phyloP scores from a whole-genome alignment of 441 rosid genomes.

The Corymbia calophylla region DNA sequence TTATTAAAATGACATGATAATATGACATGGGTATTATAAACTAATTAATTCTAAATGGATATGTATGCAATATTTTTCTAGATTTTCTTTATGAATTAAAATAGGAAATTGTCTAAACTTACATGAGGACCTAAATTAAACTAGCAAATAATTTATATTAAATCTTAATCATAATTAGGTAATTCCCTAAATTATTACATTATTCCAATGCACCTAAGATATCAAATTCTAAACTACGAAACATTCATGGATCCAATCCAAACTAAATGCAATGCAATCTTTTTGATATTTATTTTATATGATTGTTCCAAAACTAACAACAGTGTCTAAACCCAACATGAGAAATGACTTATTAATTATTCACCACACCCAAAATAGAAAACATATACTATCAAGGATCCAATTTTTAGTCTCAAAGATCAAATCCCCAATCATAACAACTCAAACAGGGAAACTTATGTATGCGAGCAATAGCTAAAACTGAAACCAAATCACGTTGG shows the following conservation, averaged over 20 bases:
- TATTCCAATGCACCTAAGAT: background rate
- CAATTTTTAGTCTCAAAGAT: background rate
- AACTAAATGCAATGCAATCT: background rate
- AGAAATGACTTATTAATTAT: background rate
- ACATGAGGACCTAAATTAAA: background rate
- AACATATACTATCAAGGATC: background rate
- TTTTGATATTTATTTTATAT: background rate
- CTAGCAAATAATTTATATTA: background rate
- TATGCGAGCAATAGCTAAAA: background rate
- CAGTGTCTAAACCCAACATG: too few species aligned
- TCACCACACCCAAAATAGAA: background rate
- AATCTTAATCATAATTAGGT: background rate
- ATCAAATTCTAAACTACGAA: background rate
- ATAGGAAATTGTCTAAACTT: background rate
- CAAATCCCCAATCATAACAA: background rate
- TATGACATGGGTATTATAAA: background rate
- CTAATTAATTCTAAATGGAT: background rate
- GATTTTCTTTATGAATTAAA: background rate
- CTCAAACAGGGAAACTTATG: background rate
- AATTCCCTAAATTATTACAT: background rate
- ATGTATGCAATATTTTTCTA: background rate
- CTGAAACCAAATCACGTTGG: accelerated
- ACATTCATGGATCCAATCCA: background rate
- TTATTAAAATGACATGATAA: background rate
- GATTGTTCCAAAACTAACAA: background rate